Conservation (phyloP, 169 alveolate species). For the Sarcocystis neurona region DNA sequence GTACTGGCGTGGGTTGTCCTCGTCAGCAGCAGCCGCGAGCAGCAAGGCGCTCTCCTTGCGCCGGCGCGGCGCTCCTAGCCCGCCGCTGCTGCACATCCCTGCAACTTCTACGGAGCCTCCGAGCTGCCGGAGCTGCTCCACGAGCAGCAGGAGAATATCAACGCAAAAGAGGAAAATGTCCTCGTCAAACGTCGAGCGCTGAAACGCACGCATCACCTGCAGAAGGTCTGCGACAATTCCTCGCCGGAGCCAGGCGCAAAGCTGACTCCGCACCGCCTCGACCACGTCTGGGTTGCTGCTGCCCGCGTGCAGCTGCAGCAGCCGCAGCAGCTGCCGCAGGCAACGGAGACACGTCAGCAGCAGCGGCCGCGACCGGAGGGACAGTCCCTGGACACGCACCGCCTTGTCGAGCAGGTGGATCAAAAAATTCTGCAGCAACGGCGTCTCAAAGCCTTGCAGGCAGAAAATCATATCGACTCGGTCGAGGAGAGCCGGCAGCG, state of each 20-base stretch:
- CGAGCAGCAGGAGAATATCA: slow-evolving; percentile 21
- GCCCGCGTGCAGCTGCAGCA: slow-evolving; percentile 50
- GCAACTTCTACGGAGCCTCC: slow-evolving; percentile 30
- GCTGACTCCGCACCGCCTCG: slow-evolving; percentile 51
- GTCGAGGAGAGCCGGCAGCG: slow-evolving; percentile 13
- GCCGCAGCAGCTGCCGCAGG: slow-evolving; percentile 59
- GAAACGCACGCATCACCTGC: slow-evolving; percentile 12
- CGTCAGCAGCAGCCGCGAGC: neutral
- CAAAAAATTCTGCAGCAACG: slow-evolving; percentile 27
- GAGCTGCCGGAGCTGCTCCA: slow-evolving; percentile 28
- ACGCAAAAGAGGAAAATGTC: slow-evolving; percentile 46
- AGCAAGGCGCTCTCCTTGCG: neutral
- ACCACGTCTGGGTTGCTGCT: slow-evolving; percentile 15
- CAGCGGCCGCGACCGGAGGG: slow-evolving; percentile 13
- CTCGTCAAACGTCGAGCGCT: slow-evolving; percentile 3
- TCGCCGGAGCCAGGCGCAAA: slow-evolving; percentile 37
- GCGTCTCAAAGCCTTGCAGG: slow-evolving; percentile 53
- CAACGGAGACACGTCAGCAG: slow-evolving; percentile 46
- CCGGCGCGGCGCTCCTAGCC: neutral
- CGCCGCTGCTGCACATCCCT: neutral
- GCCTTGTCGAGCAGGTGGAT: neutral
- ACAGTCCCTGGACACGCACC: slow-evolving; percentile 12
- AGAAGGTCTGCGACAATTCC: slow-evolving; percentile 42
- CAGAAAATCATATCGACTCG: slow-evolving; percentile 56
- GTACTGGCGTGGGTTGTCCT: neutral